Percentiles rank a stretch among this genome's conserved stretches.
phyloP scores from a whole-genome alignment of 495 filamentous ascomycete genomes.

The Elasticomyces elasticus region DNA sequence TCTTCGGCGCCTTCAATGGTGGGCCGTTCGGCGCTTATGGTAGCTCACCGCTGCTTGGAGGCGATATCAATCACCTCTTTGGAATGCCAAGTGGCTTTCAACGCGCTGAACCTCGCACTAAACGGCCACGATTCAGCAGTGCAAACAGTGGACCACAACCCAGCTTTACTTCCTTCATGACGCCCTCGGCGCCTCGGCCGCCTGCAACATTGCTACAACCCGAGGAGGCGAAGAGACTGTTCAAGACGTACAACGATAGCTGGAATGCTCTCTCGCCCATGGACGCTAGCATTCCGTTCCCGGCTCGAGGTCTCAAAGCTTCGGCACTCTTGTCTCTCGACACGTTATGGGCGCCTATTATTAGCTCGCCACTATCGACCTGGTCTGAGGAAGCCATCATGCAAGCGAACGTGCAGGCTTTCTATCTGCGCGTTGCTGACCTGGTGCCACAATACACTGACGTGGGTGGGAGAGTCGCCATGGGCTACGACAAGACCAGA shows the following conservation, averaged over 20 bases:
- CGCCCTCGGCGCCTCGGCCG: not conserved
- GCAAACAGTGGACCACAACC: not conserved
- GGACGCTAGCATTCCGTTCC: constrained; percentile 18
- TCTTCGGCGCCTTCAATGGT: not conserved
- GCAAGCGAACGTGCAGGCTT: constrained; percentile 18
- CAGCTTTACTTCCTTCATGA: not conserved
- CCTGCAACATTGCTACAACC: constrained; percentile 3
- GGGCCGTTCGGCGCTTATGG: not conserved
- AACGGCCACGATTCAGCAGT: not conserved
- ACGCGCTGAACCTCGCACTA: not conserved
- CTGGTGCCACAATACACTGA: constrained; percentile 12
- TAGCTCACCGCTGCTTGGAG: not conserved
- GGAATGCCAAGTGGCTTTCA: not conserved
- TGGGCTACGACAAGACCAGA: constrained; percentile 10
- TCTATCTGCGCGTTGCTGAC: constrained; percentile 13
- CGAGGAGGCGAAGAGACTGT: constrained; percentile 10
- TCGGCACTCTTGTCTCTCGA: not conserved
- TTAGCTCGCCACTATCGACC: constrained; percentile 4
- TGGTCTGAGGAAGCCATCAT: constrained; percentile 15
- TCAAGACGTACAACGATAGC: constrained; percentile 12
- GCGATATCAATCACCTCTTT: not conserved
- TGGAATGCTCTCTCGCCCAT: constrained; percentile 10
- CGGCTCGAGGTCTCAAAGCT: constrained; percentile 4
- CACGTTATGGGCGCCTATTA: constrained; percentile 11
- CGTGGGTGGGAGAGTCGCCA: constrained; percentile 1